Conservation (phyloP, 768 basidiomycete genomes). For the Leccinum disarticulatum region DNA sequence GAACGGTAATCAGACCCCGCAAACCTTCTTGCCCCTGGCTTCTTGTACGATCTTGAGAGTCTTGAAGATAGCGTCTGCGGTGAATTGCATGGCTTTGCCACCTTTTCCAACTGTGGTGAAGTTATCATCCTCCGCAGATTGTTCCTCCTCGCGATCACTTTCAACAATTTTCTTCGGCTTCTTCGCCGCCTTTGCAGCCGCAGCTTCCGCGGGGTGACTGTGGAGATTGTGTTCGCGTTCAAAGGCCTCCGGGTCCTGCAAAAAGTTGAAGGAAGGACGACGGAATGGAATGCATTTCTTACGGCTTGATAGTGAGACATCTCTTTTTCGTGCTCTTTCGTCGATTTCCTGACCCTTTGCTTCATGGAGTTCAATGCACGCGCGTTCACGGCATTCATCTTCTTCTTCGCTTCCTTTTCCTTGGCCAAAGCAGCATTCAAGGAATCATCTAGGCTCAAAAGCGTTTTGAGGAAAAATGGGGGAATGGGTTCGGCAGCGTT, state of each 20-base stretch:
- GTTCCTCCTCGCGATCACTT: conserved; percentile 45
- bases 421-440: conserved; percentile 72
- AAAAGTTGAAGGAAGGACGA: conserved; percentile 3
- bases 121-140: conserved; percentile 48
- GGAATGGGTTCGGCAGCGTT: conserved; percentile 86
- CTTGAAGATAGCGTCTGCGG: conserved; percentile 87
- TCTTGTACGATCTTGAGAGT: conserved; percentile 89
- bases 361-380: conserved; percentile 97
- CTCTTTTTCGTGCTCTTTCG: conserved; percentile 85
- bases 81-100: conserved; percentile 79
- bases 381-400: conserved; percentile 92
- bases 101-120: conserved; percentile 93
- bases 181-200: conserved; percentile 37
- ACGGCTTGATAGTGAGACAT: conserved; percentile 80
- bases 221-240: conserved; percentile 68
- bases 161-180: conserved; percentile 36
- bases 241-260: conserved; percentile 86
- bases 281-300: conserved; percentile 19
- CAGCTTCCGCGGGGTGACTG: conserved; percentile 46
- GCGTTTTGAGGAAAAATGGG: conserved; percentile 77
- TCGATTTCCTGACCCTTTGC: conserved; percentile 91
- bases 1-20: conserved; percentile 10
- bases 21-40: conserved; percentile 92
- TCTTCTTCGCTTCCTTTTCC: conserved; percentile 92
- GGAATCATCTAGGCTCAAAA: conserved; percentile 72